A percentile compares a stretch with the other conserved stretches of the same genome.
Evolutionary conservation across 2,329 filamentous ascomycete species (phyloP).

Genomic region (Stagonosporopsis vannaccii): DNA sequence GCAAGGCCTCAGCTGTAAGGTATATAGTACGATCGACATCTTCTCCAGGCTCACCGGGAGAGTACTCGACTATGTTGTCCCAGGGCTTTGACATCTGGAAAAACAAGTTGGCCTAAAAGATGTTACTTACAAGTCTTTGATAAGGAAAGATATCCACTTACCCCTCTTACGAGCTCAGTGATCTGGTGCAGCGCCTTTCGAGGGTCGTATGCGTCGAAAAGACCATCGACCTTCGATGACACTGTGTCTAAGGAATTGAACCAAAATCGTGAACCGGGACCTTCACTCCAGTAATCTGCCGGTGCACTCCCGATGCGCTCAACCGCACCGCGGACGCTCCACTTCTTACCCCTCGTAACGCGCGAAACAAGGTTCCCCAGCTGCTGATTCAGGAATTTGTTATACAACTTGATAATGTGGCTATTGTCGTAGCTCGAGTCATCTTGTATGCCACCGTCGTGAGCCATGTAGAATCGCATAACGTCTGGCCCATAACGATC

Average conservation of each 20-base stretch:
- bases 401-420: slow-evolving; percentile 77
- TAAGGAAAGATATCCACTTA: slow-evolving; percentile 21
- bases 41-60: slow-evolving; percentile 38
- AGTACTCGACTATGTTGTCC: slow-evolving; percentile 58
- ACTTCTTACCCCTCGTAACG: slow-evolving; percentile 71
- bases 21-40: slow-evolving; percentile 65
- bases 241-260: slow-evolving; percentile 49
- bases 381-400: slow-evolving; percentile 76
- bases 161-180: slow-evolving; percentile 38
- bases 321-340: slow-evolving; percentile 71
- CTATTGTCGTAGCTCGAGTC: slow-evolving; percentile 88
- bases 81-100: slow-evolving; percentile 74
- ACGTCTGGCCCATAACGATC: slow-evolving; percentile 87
- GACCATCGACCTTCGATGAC: slow-evolving; percentile 28
- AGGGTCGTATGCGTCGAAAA: slow-evolving; percentile 40
- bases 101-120: slow-evolving; percentile 68
- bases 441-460: slow-evolving; percentile 76
- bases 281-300: slow-evolving; percentile 38
- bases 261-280: slow-evolving; percentile 39
- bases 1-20: slow-evolving; percentile 75
- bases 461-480: slow-evolving; percentile 87
- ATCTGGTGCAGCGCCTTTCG: slow-evolving; percentile 36
- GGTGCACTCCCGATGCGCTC: slow-evolving; percentile 41
- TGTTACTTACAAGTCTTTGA: neutral
- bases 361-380: slow-evolving; percentile 83